phyloP scores from a whole-genome alignment of 2,329 filamentous ascomycete genomes.

The Daldinia sp. region DNA sequence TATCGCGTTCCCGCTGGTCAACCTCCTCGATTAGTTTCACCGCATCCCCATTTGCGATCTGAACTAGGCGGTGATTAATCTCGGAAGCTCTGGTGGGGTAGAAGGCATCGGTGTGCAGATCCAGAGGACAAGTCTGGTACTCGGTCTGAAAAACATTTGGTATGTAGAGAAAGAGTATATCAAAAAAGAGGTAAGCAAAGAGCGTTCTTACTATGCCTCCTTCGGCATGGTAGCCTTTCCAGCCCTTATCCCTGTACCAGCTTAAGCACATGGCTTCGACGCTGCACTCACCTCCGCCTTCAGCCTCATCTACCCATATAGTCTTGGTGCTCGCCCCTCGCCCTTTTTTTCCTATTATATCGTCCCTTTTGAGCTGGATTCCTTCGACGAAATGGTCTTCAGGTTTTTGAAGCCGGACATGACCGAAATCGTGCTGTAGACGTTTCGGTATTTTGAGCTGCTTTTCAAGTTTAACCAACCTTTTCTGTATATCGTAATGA shows the following conservation, averaged over 20 bases:
- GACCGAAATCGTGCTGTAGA: conserved; percentile 91
- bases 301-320: conserved; percentile 84
- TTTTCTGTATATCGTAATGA: conserved; percentile 94
- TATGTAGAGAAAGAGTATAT: conserved; percentile 91
- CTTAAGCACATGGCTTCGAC: conserved; percentile 96
- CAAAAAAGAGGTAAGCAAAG: conserved; percentile 91
- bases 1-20: conserved; percentile 75
- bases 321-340: conserved; percentile 74
- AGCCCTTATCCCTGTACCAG: conserved; percentile 83
- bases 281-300: conserved; percentile 78
- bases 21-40: conserved; percentile 74
- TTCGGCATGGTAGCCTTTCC: conserved; percentile 96
- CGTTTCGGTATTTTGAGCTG: conserved; percentile 84
- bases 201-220: conserved; percentile 92
- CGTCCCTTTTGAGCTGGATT: conserved; percentile 77
- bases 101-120: conserved; percentile 93
- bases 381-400: conserved; percentile 81
- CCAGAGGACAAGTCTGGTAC: conserved; percentile 93
- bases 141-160: conserved; percentile 97
- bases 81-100: conserved; percentile 87
- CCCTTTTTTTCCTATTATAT: conserved; percentile 56
- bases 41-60: conserved; percentile 86
- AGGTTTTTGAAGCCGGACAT: conserved; percentile 82
- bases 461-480: conserved; percentile 90
- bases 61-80: conserved; percentile 87